Percentiles rank a stretch among this genome's conserved stretches.
Evolutionary conservation across 2,329 filamentous ascomycete genomes (phyloP).

Genomic region (Ceratocystis destructans): DNA sequence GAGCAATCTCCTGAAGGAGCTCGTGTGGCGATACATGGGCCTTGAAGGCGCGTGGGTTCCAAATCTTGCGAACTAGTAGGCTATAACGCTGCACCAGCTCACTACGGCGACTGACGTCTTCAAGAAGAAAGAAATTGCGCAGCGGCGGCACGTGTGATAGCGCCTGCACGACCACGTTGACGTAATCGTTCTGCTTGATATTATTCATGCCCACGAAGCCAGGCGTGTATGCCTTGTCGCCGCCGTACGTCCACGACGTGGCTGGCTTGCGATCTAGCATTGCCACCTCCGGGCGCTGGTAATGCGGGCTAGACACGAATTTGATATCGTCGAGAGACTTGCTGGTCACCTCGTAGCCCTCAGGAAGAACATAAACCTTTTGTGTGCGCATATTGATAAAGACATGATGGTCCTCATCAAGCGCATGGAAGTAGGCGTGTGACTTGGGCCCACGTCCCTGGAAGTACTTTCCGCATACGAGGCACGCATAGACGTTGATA

Average conservation of each 20-base stretch:
- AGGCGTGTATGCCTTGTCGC: constrained; percentile 67
- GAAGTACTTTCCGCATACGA: constrained; percentile 96
- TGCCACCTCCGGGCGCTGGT: constrained; percentile 65
- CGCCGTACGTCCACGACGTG: constrained; percentile 60
- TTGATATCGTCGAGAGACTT: constrained; percentile 96
- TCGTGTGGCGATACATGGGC: constrained; percentile 95
- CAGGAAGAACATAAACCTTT: constrained; percentile 80
- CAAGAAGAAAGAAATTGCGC: constrained; percentile 81
- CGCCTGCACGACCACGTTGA: constrained; percentile 88
- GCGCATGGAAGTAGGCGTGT: constrained; percentile 91
- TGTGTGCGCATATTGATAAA: constrained; percentile 96
- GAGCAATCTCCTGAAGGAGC: constrained; percentile 82
- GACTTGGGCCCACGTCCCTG: constrained; percentile 88
- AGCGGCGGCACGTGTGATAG: constrained; percentile 80
- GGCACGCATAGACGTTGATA: constrained; percentile 96
- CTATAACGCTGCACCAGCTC: constrained; percentile 81
- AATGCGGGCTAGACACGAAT: constrained; percentile 85
- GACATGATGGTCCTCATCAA: constrained; percentile 91
- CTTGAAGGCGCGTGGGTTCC: constrained; percentile 95
- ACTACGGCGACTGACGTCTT: constrained; percentile 56
- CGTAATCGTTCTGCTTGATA: constrained; percentile 98
- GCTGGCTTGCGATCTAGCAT: constrained; percentile 56
- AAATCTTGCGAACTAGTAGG: constrained; percentile 88
- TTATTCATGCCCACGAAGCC: constrained; percentile 99
- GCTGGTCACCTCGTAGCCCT: constrained; percentile 92